Conservation (phyloP, 225 moss, liverwort and hornwort species). For the Pseudisothecium myosuroides region DNA sequence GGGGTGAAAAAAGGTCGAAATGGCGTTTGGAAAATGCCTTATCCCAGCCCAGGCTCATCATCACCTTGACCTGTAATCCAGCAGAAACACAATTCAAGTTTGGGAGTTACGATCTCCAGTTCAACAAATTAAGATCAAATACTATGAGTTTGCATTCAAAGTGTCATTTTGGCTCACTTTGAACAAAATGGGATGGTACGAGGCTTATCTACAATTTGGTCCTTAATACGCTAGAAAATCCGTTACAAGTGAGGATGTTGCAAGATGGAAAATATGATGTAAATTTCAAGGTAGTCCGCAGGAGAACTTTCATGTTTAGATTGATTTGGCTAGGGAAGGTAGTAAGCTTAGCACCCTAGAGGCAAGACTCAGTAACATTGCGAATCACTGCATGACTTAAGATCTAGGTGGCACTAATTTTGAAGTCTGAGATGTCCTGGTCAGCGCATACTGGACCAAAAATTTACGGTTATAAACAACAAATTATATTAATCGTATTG, state of each 20-base stretch:
- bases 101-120: background rate
- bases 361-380: background rate
- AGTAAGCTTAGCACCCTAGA: background rate
- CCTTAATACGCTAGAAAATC: background rate
- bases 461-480: background rate
- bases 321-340: background rate
- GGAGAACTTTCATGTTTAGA: background rate
- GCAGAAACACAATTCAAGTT: background rate
- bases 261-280: background rate
- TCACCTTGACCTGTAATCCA: constrained; percentile 54
- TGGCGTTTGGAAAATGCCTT: constrained; percentile 64
- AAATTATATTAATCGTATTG: background rate
- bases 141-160: background rate
- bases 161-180: background rate
- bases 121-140: background rate
- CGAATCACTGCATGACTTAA: background rate
- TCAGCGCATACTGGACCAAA: background rate
- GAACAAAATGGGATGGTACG: background rate
- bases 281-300: background rate
- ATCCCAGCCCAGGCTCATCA: constrained; percentile 82
- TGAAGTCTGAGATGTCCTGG: background rate
- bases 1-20: constrained; percentile 80
- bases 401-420: background rate
- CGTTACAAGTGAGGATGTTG: background rate
- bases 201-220: background rate